Conservation (phyloP, 2,329 filamentous ascomycete genomes). For the Graphium sp. region DNA sequence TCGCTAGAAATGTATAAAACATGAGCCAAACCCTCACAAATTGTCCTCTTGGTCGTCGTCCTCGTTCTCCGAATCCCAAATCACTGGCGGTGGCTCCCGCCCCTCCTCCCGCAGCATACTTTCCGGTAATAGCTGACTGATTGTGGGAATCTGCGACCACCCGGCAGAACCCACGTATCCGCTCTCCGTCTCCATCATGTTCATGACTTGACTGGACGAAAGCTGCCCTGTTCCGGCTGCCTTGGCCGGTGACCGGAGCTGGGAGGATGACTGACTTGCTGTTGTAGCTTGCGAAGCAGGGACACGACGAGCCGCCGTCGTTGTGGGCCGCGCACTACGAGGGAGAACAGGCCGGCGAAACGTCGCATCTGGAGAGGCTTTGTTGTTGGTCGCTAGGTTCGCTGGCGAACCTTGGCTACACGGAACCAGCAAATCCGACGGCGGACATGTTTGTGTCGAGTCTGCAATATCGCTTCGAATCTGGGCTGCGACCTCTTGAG, state of each 20-base stretch:
- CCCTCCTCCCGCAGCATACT: constrained; percentile 21
- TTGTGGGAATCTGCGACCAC: constrained; percentile 30
- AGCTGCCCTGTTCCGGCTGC: constrained; percentile 9
- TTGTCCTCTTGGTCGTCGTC: no score
- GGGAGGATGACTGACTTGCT: constrained; percentile 14
- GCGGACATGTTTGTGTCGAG: constrained; percentile 14
- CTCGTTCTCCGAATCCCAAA: constrained; percentile 20
- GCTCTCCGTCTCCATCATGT: constrained; percentile 8
- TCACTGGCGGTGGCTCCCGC: constrained; percentile 12
- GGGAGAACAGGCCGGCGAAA: constrained; percentile 3
- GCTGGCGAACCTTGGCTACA: not conserved
- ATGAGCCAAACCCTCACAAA: no score
- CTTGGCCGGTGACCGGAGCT: constrained; percentile 8
- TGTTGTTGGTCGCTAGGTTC: not conserved
- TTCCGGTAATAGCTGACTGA: constrained; percentile 35
- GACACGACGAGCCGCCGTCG: constrained; percentile 7
- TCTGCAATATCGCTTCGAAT: constrained; percentile 26
- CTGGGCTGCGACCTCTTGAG: constrained; percentile 34
- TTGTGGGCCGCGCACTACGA: not conserved
- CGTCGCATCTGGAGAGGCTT: no score
- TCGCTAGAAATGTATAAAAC: no score
- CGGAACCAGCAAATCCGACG: not conserved
- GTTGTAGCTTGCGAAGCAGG: constrained; percentile 26
- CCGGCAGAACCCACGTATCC: constrained; percentile 6
- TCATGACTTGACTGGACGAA: constrained; percentile 9